A percentile compares a stretch with the other conserved stretches of the same genome.
These are phyloP conservation scores for Russula dissimulans DNA, from an alignment of 768 basidiomycete species.

Conservation along the genomic window DNA sequence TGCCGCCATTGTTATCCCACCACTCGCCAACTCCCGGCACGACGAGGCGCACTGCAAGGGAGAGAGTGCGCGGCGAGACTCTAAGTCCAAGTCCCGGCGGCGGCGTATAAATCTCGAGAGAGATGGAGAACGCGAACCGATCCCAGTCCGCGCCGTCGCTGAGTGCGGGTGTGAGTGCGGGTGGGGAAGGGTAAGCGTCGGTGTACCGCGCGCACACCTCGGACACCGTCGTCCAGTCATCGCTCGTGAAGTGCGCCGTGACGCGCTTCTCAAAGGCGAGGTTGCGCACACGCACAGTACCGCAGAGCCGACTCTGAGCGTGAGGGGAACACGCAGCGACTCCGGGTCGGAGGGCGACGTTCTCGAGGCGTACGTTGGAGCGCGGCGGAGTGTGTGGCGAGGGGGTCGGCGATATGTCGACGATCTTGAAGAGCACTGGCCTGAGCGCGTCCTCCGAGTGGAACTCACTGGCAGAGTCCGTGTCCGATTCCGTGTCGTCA, in stretches of 20 bases:
- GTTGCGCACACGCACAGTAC: constrained; percentile 37
- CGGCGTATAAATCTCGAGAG: not conserved
- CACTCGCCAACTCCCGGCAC: not conserved
- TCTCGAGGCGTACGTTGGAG: not conserved
- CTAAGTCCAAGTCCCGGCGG: not conserved
- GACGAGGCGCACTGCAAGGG: not conserved
- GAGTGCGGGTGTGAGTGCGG: not conserved
- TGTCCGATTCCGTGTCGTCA: not conserved
- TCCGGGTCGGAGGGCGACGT: too few relatives aligned
- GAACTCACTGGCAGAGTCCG: not conserved
- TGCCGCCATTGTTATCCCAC: constrained; percentile 14
- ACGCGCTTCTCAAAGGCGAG: constrained; percentile 41
- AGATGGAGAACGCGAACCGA: constrained; percentile 3
- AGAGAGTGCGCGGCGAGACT: not conserved
- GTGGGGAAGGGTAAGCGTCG: too few relatives aligned
- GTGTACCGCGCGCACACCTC: constrained; percentile 28
- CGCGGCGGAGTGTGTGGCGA: not conserved
- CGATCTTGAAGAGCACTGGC: not conserved
- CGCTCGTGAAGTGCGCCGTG: constrained; percentile 39
- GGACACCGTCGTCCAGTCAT: constrained; percentile 43
- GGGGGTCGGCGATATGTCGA: not conserved
- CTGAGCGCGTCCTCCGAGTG: not conserved
- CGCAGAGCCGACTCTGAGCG: constrained; percentile 25
- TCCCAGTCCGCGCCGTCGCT: not conserved
- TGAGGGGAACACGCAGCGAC: not conserved